Conservation (phyloP, 139 green algal species). For the Coelastrella sp. region DNA sequence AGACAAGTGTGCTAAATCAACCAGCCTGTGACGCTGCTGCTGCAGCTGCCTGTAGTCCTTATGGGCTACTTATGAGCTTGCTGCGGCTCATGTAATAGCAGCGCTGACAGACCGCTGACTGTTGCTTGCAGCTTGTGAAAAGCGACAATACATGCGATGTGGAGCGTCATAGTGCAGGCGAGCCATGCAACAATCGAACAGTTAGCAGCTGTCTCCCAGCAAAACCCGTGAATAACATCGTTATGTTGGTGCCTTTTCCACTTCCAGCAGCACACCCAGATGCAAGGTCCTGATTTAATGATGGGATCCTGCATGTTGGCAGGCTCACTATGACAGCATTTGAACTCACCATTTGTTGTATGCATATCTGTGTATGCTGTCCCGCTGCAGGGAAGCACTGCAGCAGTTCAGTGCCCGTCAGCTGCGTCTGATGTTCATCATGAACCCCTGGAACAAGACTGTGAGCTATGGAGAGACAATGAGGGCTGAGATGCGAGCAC, state of each 20-base stretch:
- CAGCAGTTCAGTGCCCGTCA: conserved; percentile 86
- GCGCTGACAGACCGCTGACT: not conserved
- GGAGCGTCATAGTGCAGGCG: too few species aligned
- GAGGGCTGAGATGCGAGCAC: conserved; percentile 79
- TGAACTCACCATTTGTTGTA: not conserved
- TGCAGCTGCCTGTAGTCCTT: not conserved
- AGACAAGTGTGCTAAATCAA: conserved; percentile 39
- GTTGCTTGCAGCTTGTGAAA: too few species aligned
- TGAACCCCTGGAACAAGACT: conserved; percentile 91
- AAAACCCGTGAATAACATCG: too few species aligned
- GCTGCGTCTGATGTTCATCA: conserved; percentile 95
- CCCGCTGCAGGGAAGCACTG: conserved; percentile 81
- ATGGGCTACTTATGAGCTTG: not conserved
- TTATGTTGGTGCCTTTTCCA: too few species aligned
- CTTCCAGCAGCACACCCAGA: too few species aligned
- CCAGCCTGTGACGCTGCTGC: not conserved
- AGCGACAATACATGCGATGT: too few species aligned
- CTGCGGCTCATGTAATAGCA: not conserved
- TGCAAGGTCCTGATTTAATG: too few species aligned
- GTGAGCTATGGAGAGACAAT: conserved; percentile 48
- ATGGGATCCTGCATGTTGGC: too few species aligned
- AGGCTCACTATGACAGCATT: not conserved
- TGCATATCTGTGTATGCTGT: not conserved
- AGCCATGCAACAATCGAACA: too few species aligned
- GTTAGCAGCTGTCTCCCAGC: too few species aligned